Evolutionary conservation across 179 eudicot species (phyloP), one percentile per base, ranked within the genome.

Genomic region (Carnegiea gigantea): DNA sequence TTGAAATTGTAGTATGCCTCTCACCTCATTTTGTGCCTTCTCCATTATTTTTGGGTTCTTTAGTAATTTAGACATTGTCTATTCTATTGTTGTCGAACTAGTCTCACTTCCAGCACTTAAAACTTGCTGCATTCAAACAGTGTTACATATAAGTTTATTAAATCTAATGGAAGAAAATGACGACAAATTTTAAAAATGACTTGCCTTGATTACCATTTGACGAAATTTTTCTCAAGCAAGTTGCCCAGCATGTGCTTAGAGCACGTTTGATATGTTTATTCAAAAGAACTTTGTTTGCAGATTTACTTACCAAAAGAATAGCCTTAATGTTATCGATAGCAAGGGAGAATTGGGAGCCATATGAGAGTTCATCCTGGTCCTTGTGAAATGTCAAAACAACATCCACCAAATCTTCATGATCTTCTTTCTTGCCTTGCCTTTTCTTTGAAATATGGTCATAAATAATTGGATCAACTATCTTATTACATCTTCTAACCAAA

Each of bases 11-110:
- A 57, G 54, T 51, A 68, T 67, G n/a, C 60, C 3, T 68, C 82
- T 48, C n/a, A 81, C 73, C 43, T 81, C 87, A 0, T 74, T 51
- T 78, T 81, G 84, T 26, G 82, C 82, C 65, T 74, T 78, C 7
- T 73, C 28, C 84, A 84, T 73, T 12, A 59, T 60, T 49, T 4
- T 24, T 15, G 87, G 82, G 21, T 81, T 81, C 53, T 48, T 81
- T 21, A 81, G 1, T 59, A 84, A 1, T 40, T 84, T 79, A 0
- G 86, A 14, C 81, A 84, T 84, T 17, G 77, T 77, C 80, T 80
- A 76, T 28, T 40, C 86, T 21, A 65, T 17, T 53, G 5, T 17
- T 11, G 60, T 53, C 17, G 60, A 53, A 17, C 60, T 53, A 9
- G 60, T 53, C 18, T 76, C 67, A 8, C 14, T 71, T 43, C 76